These are phyloP conservation scores for Aureobasidium sp. DNA, from an alignment of 2,329 filamentous ascomycete genomes.

Conservation along the genomic window DNA sequence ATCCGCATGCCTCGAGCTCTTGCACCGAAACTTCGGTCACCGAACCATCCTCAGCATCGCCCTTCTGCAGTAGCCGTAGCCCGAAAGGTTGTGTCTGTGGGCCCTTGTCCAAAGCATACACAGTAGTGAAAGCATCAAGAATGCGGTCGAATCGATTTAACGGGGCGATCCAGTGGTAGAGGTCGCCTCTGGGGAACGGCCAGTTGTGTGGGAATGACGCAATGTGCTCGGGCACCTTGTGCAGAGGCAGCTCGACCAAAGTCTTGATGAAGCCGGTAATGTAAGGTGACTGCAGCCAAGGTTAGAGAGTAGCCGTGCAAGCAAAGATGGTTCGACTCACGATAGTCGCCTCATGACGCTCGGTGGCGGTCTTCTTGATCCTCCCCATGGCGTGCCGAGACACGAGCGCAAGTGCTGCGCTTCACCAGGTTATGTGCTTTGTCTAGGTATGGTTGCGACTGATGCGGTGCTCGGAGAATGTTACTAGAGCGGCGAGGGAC, in stretches of 20 bases:
- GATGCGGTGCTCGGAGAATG: neutral
- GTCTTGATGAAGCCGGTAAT: constrained; percentile 71
- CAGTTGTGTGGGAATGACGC: constrained; percentile 77
- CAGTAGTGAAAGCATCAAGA: constrained; percentile 70
- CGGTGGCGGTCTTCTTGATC: constrained; percentile 50
- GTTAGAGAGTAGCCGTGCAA: constrained; percentile 23
- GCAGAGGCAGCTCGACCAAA: constrained; percentile 62
- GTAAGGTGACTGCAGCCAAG: constrained; percentile 65
- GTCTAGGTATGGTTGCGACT: constrained; percentile 6
- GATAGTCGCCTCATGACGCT: constrained; percentile 48
- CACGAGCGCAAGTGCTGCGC: constrained; percentile 16
- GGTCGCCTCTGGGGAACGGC: constrained; percentile 90
- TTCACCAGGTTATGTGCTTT: constrained; percentile 1
- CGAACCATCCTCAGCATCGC: constrained; percentile 39
- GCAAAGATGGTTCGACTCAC: constrained; percentile 26
- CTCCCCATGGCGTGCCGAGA: constrained; percentile 38
- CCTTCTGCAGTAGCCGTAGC: constrained; percentile 56
- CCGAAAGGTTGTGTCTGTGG: constrained; percentile 74
- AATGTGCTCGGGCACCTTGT: constrained; percentile 70
- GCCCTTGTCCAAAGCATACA: constrained; percentile 72
- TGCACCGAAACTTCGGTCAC: constrained; percentile 24
- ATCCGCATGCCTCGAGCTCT: constrained; percentile 43
- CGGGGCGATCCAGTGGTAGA: constrained; percentile 96
- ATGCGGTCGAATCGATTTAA: constrained; percentile 90
- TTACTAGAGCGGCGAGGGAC: neutral